Base-by-base conservation (phyloP, 345 rosid genomes). In the Alliaria petiolata region DNA sequence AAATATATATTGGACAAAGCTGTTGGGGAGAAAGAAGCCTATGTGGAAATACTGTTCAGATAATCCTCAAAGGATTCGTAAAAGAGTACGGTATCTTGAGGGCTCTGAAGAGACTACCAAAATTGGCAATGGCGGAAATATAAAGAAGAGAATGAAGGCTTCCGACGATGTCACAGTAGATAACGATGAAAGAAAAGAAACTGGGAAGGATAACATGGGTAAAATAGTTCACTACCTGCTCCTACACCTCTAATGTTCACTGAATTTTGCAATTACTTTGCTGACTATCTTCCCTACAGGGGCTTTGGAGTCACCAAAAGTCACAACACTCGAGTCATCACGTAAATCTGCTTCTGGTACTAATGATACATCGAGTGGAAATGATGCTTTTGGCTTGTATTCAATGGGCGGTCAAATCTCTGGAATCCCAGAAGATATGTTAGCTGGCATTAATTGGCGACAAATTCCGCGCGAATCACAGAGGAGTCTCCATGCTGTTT, bases 1-100 rank as follows among this genome's bases (percentile, higher is more conserved):
- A 5, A 84, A 85, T 53, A 35, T 81, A 25, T 89, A 89, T 75
- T 91, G 99, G 99, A 71, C 81, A 76, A 87, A 81, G 59, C 80
- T 89, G 69, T 74, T 89, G 36, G 80, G 74, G n/a, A 89, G 84
- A 42, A 88, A 78, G 81, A 52, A 52, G 56, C 98, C 95, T 28
- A 40, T 39, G 57, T 95, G 99, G 97, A 95, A 76, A 75, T 88
- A 84, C 78, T 25, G 45, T 45, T 80, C 87, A 61, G 76, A 49
- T 78, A 81, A 81, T 65, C 73, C 85, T 30, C 95, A 81, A 36
- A 84, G 95, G 77, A 85, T 65, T 53, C 84, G 93, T 34, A 95
- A 95, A 81, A 85, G 90, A 80, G 81, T 69, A 49, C 82, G 65
- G 22, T 62, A 63, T 74, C 54, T 70, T 77, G 84, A 79, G 55